These are phyloP conservation scores for Phytophthora nicotianae DNA, from an alignment of 352 stramenopile species.

Conservation along the genomic window DNA sequence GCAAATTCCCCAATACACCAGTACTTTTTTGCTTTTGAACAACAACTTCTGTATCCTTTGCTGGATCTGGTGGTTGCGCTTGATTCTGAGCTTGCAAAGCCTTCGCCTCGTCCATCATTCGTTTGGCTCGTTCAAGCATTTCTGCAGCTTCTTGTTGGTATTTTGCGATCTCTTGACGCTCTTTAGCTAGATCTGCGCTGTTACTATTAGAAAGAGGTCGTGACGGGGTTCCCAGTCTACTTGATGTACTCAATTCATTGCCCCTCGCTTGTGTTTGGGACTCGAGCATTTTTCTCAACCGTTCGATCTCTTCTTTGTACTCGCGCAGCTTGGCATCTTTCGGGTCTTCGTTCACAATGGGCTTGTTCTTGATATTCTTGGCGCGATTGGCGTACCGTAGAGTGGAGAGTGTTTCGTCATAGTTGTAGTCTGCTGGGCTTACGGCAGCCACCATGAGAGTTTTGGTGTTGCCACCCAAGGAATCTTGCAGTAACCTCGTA, in stretches of 20 bases:
- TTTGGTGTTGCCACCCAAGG: slow-evolving; percentile 94
- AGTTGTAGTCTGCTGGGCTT: slow-evolving; percentile 95
- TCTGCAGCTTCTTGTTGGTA: slow-evolving; percentile 68
- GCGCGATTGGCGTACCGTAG: slow-evolving; percentile 96
- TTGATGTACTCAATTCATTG: slow-evolving; percentile 32
- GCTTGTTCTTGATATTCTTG: slow-evolving; percentile 98
- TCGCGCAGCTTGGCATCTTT: slow-evolving; percentile 91
- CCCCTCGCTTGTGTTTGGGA: slow-evolving; percentile 54
- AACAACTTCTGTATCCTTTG: slow-evolving; percentile 6
- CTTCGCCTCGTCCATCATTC: slow-evolving; percentile 81
- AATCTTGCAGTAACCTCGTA: slow-evolving; percentile 92
- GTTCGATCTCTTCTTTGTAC: slow-evolving; percentile 91
- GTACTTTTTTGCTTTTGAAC: slow-evolving; percentile 23
- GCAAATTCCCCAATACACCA: slow-evolving; percentile 26
- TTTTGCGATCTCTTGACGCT: slow-evolving; percentile 69
- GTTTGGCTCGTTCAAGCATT: slow-evolving; percentile 70
- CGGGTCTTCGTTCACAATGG: slow-evolving; percentile 95
- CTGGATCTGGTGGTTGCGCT: slow-evolving; percentile 1
- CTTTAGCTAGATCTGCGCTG: slow-evolving; percentile 37
- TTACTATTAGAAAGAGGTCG: slow-evolving; percentile 16
- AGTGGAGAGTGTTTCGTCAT: slow-evolving; percentile 95
- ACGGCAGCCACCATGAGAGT: slow-evolving; percentile 97
- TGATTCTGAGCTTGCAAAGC: slow-evolving; percentile 37
- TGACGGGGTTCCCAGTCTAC: slow-evolving; percentile 32
- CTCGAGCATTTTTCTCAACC: slow-evolving; percentile 85